These are phyloP conservation scores for Hypoxylon sp. DNA, from an alignment of 2,329 filamentous ascomycete species.

Conservation along the genomic window DNA sequence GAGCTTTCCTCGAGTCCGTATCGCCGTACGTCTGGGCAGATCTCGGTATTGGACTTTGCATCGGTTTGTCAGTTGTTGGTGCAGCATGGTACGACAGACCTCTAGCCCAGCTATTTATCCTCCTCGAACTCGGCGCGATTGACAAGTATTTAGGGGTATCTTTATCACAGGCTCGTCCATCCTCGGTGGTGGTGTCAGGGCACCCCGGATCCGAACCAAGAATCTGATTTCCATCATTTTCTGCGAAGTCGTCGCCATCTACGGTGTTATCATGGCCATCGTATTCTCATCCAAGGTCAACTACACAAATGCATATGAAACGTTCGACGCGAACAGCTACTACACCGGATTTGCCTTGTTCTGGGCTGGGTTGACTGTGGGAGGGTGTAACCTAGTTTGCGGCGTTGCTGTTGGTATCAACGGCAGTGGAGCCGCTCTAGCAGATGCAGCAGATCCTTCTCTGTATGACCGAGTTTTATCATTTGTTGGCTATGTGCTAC, in stretches of 20 bases:
- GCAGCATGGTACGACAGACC: constrained; percentile 84
- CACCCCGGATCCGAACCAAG: constrained; percentile 98
- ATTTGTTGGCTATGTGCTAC: constrained; percentile 18
- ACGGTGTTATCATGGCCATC: constrained; percentile 99
- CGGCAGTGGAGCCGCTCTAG: constrained; percentile 94
- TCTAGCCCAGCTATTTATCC: background rate
- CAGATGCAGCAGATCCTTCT: constrained; percentile 91
- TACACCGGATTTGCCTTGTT: constrained; percentile 97
- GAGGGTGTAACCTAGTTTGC: constrained; percentile 95
- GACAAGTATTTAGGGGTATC: constrained; percentile 81
- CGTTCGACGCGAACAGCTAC: constrained; percentile 84
- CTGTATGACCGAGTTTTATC: constrained; percentile 72
- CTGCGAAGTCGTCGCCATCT: constrained; percentile 99
- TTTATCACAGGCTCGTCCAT: constrained; percentile 99
- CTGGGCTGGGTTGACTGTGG: constrained; percentile 95
- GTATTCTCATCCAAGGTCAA: constrained; percentile 93
- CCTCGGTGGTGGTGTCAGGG: constrained; percentile 94
- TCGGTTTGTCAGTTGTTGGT: constrained; percentile 94
- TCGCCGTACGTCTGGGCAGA: constrained; percentile 96
- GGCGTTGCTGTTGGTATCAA: constrained; percentile 98
- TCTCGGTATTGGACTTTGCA: constrained; percentile 92
- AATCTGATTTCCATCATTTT: constrained; percentile 99
- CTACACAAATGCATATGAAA: constrained; percentile 71
- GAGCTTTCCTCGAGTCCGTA: constrained; percentile 92
- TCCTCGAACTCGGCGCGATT: constrained; percentile 12